phyloP scores from a whole-genome alignment of 768 basidiomycete species.

The Suillus alpinus region DNA sequence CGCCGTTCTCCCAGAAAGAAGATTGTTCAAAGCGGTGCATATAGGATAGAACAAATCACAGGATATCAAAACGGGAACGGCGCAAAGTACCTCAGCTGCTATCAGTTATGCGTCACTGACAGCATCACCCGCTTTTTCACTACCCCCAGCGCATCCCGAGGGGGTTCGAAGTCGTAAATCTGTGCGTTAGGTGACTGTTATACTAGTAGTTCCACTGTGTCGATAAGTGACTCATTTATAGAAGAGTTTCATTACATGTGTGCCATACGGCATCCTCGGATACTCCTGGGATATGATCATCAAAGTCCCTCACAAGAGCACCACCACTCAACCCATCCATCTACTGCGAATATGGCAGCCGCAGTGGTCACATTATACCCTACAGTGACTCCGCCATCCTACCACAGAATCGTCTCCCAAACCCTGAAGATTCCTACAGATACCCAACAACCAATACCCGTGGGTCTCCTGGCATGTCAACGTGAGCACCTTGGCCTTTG shows the following conservation, averaged over 20 bases:
- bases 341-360: constrained; percentile 21
- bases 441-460: constrained; percentile 52
- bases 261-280: not conserved
- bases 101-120: no score
- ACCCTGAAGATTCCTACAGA: constrained; percentile 55
- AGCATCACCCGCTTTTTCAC: no score
- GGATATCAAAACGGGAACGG: no score
- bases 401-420: constrained; percentile 64
- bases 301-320: not conserved
- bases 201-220: not conserved
- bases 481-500: constrained; percentile 38
- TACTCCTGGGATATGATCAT: constrained; percentile 1
- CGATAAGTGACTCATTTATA: not conserved
- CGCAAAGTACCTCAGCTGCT: no score
- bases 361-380: constrained; percentile 44
- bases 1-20: not conserved
- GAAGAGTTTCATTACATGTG: not conserved
- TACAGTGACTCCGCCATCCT: constrained; percentile 48
- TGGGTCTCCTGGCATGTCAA: constrained; percentile 79
- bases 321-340: not conserved
- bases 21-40: no score
- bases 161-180: no score
- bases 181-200: no score
- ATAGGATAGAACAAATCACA: no score
- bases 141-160: no score